Percentiles rank a stretch among this genome's conserved stretches.
Evolutionary conservation across 2,329 filamentous ascomycete species (phyloP).

Genomic region (Talaromyces islandicus): DNA sequence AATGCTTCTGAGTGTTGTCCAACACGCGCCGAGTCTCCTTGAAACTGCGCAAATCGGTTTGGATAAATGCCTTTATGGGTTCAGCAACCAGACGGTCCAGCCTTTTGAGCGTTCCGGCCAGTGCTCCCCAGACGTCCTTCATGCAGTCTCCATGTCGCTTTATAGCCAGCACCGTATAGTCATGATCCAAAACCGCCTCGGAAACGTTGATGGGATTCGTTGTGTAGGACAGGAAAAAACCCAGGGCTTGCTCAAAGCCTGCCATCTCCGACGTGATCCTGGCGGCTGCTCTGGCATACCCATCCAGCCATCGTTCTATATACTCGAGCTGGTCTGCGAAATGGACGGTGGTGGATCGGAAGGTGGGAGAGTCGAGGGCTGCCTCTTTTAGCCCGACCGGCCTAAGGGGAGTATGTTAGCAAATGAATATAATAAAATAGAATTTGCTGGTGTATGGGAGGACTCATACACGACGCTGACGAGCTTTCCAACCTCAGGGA

Average conservation of each 20-base stretch:
- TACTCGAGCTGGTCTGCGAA: constrained; percentile 88
- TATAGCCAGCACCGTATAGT: constrained; percentile 85
- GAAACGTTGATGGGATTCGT: constrained; percentile 68
- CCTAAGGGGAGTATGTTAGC: constrained; percentile 29
- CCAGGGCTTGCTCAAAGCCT: constrained; percentile 72
- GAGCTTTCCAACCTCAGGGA: constrained; percentile 38
- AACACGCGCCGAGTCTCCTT: constrained; percentile 74
- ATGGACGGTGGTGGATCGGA: constrained; percentile 78
- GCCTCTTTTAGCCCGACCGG: constrained; percentile 91
- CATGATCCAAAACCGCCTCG: constrained; percentile 85
- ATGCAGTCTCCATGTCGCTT: constrained; percentile 79
- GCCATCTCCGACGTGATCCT: constrained; percentile 61
- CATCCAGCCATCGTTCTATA: constrained; percentile 86
- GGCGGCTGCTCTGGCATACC: constrained; percentile 57
- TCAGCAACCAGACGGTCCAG: constrained; percentile 73
- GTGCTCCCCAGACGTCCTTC: constrained; percentile 78
- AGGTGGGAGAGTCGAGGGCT: constrained; percentile 91
- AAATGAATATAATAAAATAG: neutral
- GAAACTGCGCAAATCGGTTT: constrained; percentile 74
- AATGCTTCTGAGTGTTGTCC: constrained; percentile 75
- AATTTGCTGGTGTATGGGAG: neutral
- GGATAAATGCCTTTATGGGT: constrained; percentile 72
- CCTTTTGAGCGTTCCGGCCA: constrained; percentile 67
- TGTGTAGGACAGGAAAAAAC: constrained; percentile 67
- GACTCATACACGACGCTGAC: constrained; percentile 40